Conservation (phyloP, 176 grass and related monocot species). For the Tillandsia fasciculata region DNA sequence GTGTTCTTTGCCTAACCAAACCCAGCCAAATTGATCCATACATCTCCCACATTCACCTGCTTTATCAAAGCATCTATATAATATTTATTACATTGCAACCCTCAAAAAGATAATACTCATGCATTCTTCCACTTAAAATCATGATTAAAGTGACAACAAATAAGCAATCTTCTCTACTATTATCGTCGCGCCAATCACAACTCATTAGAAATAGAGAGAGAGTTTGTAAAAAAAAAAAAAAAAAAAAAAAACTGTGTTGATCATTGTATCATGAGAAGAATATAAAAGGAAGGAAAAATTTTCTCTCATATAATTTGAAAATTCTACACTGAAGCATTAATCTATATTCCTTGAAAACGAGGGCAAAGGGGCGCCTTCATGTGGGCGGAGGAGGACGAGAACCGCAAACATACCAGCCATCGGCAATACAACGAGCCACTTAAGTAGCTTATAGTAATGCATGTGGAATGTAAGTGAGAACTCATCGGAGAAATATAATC, state of each 20-base stretch:
- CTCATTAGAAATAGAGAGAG: too few relatives aligned
- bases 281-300: background rate
- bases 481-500: constrained; percentile 82
- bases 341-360: constrained; percentile 82
- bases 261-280: background rate
- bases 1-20: too few relatives aligned
- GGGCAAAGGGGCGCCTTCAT: constrained; percentile 77
- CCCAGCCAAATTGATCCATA: too few relatives aligned
- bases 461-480: constrained; percentile 94
- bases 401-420: constrained; percentile 88
- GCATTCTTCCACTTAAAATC: too few relatives aligned
- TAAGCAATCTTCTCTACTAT: too few relatives aligned
- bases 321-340: constrained; percentile 24
- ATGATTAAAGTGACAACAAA: too few relatives aligned
- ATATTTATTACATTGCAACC: too few relatives aligned
- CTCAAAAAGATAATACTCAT: too few relatives aligned
- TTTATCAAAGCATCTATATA: too few relatives aligned
- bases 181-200: too few relatives aligned
- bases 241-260: background rate
- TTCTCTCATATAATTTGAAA: background rate
- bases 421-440: constrained; percentile 90
- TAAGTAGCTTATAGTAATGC: constrained; percentile 92
- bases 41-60: too few relatives aligned
- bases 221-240: too few relatives aligned
- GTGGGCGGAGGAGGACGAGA: constrained; percentile 75